phyloP scores from a whole-genome alignment of 176 grass and related monocot species.

The Ampelocalamus luodianensis region DNA sequence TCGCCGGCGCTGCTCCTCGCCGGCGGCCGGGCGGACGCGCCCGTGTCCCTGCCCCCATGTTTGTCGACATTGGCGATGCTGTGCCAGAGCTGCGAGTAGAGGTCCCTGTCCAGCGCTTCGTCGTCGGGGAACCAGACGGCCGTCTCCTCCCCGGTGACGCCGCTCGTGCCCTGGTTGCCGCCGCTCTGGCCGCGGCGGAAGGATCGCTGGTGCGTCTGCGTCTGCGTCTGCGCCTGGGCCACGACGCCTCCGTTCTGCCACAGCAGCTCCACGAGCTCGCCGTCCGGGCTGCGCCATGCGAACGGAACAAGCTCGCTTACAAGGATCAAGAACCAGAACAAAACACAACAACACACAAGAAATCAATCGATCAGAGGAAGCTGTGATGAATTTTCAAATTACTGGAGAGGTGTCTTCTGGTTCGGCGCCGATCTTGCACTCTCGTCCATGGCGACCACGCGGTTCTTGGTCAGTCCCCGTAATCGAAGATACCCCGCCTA shows the following conservation, averaged over 20 bases:
- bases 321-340: not conserved
- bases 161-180: conserved; percentile 30
- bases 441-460: conserved; percentile 37
- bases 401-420: conserved; percentile 29
- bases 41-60: not conserved
- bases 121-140: conserved; percentile 56
- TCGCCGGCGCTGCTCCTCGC: conserved; percentile 32
- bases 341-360: not conserved
- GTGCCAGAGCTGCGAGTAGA: conserved; percentile 73
- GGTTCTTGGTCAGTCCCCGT: not conserved
- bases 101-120: conserved; percentile 54
- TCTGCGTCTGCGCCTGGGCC: conserved; percentile 48
- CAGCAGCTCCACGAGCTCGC: conserved; percentile 78
- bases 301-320: not conserved
- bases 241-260: conserved; percentile 80
- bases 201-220: conserved; percentile 3
- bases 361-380: conserved; percentile 22
- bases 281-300: conserved; percentile 47
- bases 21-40: not conserved
- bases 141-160: conserved; percentile 50
- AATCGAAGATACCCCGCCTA: not conserved
- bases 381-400: conserved; percentile 1
- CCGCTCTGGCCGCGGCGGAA: not conserved
- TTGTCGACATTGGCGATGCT: conserved; percentile 49
- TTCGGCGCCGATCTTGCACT: conserved; percentile 2